phyloP scores from a whole-genome alignment of 163 green algal species.

The Scenedesmus sp. region DNA sequence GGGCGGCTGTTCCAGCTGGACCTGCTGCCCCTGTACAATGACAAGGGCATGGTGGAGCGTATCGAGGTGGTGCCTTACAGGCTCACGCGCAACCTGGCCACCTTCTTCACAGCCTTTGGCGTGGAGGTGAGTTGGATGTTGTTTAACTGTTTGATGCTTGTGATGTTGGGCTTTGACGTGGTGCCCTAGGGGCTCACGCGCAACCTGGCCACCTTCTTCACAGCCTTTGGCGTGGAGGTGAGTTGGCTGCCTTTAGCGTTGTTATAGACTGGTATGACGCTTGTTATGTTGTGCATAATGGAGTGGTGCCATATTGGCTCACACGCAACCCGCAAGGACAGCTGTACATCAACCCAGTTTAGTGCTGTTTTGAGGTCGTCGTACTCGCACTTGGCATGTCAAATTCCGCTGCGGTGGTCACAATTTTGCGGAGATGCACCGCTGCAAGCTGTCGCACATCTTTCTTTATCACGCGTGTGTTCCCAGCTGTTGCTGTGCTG shows the following conservation, averaged over 20 bases:
- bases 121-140: constrained; percentile 72
- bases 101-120: constrained; percentile 95
- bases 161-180: constrained; percentile 88
- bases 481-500: neutral
- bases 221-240: constrained; percentile 89
- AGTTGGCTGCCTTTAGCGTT: constrained; percentile 5
- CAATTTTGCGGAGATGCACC: no score
- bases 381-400: neutral
- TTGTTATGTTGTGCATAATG: no score
- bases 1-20: constrained; percentile 93
- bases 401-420: neutral
- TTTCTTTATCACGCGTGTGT: neutral
- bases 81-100: constrained; percentile 97
- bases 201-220: constrained; percentile 97
- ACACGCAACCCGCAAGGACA: neutral
- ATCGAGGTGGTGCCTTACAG: constrained; percentile 96
- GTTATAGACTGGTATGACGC: no score
- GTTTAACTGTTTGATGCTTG: no score
- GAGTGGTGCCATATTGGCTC: neutral
- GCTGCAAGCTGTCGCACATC: no score
- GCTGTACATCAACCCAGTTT: neutral
- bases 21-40: constrained; percentile 85
- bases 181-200: constrained; percentile 98
- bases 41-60: constrained; percentile 84
- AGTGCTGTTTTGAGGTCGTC: neutral